Conservation (phyloP, 306 rosid genomes). For the Dryas octopetala region DNA sequence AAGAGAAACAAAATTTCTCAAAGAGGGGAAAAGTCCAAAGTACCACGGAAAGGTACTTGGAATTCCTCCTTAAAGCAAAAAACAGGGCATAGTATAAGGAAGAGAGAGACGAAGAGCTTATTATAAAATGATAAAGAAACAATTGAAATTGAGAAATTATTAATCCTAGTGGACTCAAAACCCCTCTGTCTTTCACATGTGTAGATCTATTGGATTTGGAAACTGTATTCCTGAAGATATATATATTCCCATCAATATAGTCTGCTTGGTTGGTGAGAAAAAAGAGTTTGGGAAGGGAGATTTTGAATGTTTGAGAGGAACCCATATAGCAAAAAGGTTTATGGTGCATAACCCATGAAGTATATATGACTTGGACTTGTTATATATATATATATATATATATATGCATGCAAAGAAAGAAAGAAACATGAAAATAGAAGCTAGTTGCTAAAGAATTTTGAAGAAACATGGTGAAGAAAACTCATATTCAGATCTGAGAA, state of each 20-base stretch:
- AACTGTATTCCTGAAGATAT: slow-evolving; percentile 10
- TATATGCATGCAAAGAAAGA: slow-evolving; percentile 6
- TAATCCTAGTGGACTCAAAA: slow-evolving; percentile 14
- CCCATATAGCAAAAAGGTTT: background rate
- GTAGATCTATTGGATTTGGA: slow-evolving; percentile 31
- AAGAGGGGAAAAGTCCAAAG: slow-evolving; percentile 27
- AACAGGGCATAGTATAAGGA: slow-evolving; percentile 20
- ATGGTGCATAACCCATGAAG: background rate
- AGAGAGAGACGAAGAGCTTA: background rate
- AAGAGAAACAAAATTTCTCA: background rate
- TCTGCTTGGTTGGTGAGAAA: slow-evolving; percentile 38
- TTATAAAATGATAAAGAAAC: background rate
- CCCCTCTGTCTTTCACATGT: slow-evolving; percentile 35
- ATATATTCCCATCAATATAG: background rate
- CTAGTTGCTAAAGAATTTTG: background rate
- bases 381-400: background rate
- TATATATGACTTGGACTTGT: background rate
- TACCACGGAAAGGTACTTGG: slow-evolving; percentile 68
- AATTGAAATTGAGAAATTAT: background rate
- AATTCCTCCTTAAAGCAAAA: slow-evolving; percentile 24
- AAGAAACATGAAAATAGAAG: background rate
- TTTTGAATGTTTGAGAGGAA: background rate
- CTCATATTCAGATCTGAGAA: slow-evolving; percentile 9
- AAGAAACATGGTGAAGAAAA: background rate
- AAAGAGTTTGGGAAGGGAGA: background rate